These are phyloP conservation scores for Eutrema heterophyllum DNA, from an alignment of 345 rosid genomes.

Conservation along the genomic window DNA sequence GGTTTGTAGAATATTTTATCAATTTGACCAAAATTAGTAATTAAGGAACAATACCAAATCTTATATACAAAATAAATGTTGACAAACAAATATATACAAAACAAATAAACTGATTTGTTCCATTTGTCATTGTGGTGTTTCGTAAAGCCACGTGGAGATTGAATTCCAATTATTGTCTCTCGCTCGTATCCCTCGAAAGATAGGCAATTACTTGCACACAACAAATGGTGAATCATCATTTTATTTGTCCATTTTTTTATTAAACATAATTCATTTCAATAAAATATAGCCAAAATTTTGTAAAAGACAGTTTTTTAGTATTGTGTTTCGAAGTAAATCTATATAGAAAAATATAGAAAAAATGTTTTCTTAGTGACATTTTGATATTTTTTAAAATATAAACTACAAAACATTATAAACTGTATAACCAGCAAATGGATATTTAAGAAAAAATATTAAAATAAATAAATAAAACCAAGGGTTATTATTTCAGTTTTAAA, in stretches of 20 bases:
- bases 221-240: slow-evolving; percentile 29
- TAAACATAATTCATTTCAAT: background rate
- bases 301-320: background rate
- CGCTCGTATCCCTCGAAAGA: slow-evolving; percentile 1
- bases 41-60: background rate
- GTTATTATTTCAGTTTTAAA: too few species aligned
- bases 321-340: background rate
- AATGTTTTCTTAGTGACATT: background rate
- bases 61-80: background rate
- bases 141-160: slow-evolving; percentile 22
- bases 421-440: background rate
- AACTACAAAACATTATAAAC: background rate
- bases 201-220: slow-evolving; percentile 34
- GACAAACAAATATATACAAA: background rate
- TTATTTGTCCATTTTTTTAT: background rate
- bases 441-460: background rate
- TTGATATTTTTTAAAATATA: background rate
- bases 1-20: background rate
- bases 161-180: slow-evolving; percentile 18
- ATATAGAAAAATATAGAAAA: background rate
- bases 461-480: too few species aligned
- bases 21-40: background rate
- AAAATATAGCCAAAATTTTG: background rate
- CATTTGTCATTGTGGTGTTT: slow-evolving; percentile 13
- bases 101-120: background rate